These are phyloP conservation scores for Boletus huronensis DNA, from an alignment of 768 basidiomycete species.

Conservation along the genomic window DNA sequence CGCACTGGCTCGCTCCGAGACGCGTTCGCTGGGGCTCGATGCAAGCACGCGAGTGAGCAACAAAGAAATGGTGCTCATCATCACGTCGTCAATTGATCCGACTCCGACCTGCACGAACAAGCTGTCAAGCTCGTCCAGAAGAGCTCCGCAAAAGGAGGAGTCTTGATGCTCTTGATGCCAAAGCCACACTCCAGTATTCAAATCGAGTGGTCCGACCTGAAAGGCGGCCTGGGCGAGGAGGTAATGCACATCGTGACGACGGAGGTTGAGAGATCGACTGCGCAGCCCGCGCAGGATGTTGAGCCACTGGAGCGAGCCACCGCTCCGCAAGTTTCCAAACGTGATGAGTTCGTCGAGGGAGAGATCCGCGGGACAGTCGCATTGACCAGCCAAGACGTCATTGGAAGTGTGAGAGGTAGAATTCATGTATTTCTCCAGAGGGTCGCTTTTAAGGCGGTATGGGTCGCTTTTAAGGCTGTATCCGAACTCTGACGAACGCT, in stretches of 20 bases:
- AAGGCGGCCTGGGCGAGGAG: not conserved
- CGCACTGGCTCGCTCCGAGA: not conserved
- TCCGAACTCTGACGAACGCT: not conserved
- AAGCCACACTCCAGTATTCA: not conserved
- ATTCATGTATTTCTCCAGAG: not conserved
- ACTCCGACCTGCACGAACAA: not conserved
- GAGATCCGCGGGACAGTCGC: not conserved
- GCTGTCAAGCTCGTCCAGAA: not conserved
- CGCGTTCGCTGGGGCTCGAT: not conserved
- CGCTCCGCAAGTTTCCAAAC: not conserved
- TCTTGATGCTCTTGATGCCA: not conserved
- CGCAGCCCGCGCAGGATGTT: not conserved
- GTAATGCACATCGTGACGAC: not conserved
- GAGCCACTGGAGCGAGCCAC: not conserved
- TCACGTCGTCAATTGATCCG: constrained; percentile 19
- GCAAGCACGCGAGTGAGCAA: constrained; percentile 13
- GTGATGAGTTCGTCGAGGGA: not conserved
- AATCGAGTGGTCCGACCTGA: constrained; percentile 22
- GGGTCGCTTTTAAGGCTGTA: not conserved
- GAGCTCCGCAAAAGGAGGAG: not conserved
- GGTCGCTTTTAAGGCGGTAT: not conserved
- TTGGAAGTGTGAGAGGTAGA: not conserved
- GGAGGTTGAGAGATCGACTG: not conserved
- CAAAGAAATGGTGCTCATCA: constrained; percentile 29
- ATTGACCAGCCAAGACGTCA: not conserved